Base-by-base conservation (phyloP, 345 rosid species). In the Turritis glabra region DNA sequence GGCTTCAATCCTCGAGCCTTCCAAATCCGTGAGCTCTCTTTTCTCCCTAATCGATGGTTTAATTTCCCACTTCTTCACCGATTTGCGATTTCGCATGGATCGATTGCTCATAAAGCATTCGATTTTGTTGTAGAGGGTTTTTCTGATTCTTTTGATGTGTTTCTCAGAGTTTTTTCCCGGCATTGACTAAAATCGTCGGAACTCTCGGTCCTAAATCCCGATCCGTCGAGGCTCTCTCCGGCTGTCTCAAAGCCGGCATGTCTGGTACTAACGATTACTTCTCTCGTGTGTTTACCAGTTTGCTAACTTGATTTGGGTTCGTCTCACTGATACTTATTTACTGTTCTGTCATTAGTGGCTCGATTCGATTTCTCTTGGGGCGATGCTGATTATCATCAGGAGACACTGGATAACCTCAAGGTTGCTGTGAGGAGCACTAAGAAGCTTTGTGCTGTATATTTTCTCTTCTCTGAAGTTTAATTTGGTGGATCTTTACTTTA, bases 1-100 rank as follows among this genome's bases (percentile, higher is more conserved):
- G 98, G 97, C 95, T 76, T 88, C 96, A 43, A 90, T 94, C 75
- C 96, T 94, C 76, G 97, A 94, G 83, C 90, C 98, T 32, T 90
- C 99, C 35, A 95, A 95, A 80, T 68, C 91, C n/a, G 97, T 95
- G 38, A 89, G 87, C 65, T 29, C 41, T 60, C 48, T 27, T 62
- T 50, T 19, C 21, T 27, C 8, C 56, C 41, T 32, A 17, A n/a
- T 15, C 15, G 17, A 30, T 33, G 7, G 11, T 74, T 58, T 11
- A 3, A 1, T 50, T 46, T 54, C 65, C 2, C 60, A 27, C 0
- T 57, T 55, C 15, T 22, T 37, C 56, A 38, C 18, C 30, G 41
- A 40, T 64, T 72, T 47, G 40, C 17, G 51, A 43, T 52, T 52
- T 44, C 23, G 17, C 19, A 22, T 52, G 26, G 64, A 11, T 67